Evolutionary conservation across 495 filamentous ascomycete genomes (phyloP), one percentile per base, ranked within the genome.

Genomic region (Trichocladium uniseriatum): DNA sequence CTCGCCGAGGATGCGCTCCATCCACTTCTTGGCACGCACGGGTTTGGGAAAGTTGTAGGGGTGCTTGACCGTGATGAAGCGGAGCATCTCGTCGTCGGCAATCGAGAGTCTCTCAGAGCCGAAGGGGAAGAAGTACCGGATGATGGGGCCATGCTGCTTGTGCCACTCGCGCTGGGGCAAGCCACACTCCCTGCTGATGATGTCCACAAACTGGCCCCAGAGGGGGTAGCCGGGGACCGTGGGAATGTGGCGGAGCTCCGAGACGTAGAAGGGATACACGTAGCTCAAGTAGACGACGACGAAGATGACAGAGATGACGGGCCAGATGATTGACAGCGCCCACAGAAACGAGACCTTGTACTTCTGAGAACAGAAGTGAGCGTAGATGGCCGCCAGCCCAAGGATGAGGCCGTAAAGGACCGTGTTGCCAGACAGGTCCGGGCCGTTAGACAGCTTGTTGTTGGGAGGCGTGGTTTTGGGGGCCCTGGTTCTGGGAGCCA

Each of bases 31-130:
- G 2, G 70, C 73, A 35, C 70, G 70, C 0, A 69, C 53, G 0
- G 74, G 74, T 51, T 77, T 76, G 15, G 71, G 71, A 54, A 68
- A 77, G 57, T 74, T 75, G 65, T 77, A 76, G 3, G 72, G 69
- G 59, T 77, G 72, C 49, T 70, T 71, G 48, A 72, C 57, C 9
- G 70, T 73, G 62, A 76, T 69, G 49, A 75, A 70, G 46, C 68
- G 69, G 42, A 77, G 61, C 19, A 66, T 41, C 34, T 49, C 47
- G 22, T 61, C 53, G 38, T 52, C 51, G 44, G 59, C 59, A 16
- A 61, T 27, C 14, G 59, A 61, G 32, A 61, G 56, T 21, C 59
- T 41, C 42, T 61, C 59, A 8, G 44, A 38, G 35, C 59, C 59
- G 10, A 61, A 52, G 21, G 59, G 59, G 45, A 61, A 59, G 45